Evolutionary conservation across 768 basidiomycete species (phyloP).

Genomic region (Cystofilobasidium bisporidii): DNA sequence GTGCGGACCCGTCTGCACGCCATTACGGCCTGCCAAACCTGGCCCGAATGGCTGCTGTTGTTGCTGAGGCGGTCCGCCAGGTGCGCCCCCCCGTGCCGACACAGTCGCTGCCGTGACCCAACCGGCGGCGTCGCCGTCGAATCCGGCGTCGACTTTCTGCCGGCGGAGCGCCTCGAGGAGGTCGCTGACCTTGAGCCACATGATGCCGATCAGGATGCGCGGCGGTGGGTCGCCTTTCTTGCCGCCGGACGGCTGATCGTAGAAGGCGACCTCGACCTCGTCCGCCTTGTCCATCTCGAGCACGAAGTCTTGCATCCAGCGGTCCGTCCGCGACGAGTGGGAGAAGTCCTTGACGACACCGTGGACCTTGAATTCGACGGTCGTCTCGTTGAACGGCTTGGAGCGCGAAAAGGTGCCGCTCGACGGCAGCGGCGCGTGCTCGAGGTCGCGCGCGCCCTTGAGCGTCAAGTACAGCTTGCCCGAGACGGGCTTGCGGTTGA

Average conservation of each 20-base stretch:
- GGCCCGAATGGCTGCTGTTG: neutral
- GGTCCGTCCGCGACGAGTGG: constrained; percentile 84
- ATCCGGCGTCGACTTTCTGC: constrained; percentile 63
- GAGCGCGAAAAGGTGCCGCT: constrained; percentile 45
- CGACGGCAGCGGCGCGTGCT: constrained; percentile 76
- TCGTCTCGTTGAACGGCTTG: constrained; percentile 70
- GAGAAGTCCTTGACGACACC: constrained; percentile 85
- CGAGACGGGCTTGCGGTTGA: constrained; percentile 87
- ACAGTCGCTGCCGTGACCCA: constrained; percentile 77
- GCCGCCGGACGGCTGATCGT: constrained; percentile 76
- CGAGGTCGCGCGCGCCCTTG: constrained; percentile 83
- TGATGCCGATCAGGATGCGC: constrained; percentile 57
- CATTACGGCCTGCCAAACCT: constrained; percentile 3
- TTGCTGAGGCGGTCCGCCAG: neutral
- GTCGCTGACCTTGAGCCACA: constrained; percentile 91
- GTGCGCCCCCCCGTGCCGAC: constrained; percentile 16
- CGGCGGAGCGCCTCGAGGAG: constrained; percentile 84
- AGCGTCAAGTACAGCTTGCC: constrained; percentile 83
- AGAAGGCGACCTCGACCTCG: constrained; percentile 92
- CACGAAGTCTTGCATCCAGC: constrained; percentile 97
- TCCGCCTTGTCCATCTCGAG: constrained; percentile 95
- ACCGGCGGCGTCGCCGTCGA: constrained; percentile 71
- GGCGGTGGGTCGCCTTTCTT: constrained; percentile 58
- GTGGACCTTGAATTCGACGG: constrained; percentile 90
- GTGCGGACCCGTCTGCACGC: constrained; percentile 43